These are phyloP conservation scores for Kwoniella pini DNA, from an alignment of 768 basidiomycete species.

Conservation along the genomic window DNA sequence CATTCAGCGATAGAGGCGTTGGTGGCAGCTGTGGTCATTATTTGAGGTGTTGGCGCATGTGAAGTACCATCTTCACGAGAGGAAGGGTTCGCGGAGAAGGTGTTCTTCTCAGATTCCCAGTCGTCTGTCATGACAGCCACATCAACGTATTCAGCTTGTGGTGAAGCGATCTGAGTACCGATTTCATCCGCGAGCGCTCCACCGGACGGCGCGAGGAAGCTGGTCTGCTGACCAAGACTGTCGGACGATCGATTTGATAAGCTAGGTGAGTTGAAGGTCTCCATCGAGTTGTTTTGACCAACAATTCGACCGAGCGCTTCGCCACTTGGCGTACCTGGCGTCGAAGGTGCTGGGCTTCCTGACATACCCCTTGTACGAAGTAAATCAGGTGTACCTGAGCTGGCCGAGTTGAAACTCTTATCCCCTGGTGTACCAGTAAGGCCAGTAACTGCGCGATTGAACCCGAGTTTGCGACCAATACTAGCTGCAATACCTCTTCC, in stretches of 20 bases:
- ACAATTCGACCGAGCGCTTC: conserved; percentile 18
- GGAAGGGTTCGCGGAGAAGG: conserved; percentile 12
- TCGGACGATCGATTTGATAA: conserved; percentile 11
- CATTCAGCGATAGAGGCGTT: conserved; percentile 18
- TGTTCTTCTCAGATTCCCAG: conserved; percentile 27
- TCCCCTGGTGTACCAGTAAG: conserved; percentile 36
- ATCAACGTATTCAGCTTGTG: conserved; percentile 25
- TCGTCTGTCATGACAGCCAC: conserved; percentile 40
- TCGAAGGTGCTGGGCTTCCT: conserved; percentile 15
- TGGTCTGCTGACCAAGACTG: conserved; percentile 13
- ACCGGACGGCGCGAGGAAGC: conserved; percentile 25
- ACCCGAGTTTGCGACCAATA: conserved; percentile 42
- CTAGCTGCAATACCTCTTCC: conserved; percentile 46
- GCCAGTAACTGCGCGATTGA: conserved; percentile 29
- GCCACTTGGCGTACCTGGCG: conserved; percentile 13
- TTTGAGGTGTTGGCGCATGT: conserved; percentile 18
- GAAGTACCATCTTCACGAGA: neutral
- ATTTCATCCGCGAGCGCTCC: conserved; percentile 47
- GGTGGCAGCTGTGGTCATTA: conserved; percentile 9
- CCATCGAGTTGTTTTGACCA: conserved; percentile 16
- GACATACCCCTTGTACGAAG: conserved; percentile 31
- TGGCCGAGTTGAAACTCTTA: conserved; percentile 38
- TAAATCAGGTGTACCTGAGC: conserved; percentile 44
- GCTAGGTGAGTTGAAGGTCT: conserved; percentile 11
- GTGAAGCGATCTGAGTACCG: conserved; percentile 24